Base-by-base conservation (phyloP, 805 yeast genomes). In the Zygoascus flipseniorum region DNA sequence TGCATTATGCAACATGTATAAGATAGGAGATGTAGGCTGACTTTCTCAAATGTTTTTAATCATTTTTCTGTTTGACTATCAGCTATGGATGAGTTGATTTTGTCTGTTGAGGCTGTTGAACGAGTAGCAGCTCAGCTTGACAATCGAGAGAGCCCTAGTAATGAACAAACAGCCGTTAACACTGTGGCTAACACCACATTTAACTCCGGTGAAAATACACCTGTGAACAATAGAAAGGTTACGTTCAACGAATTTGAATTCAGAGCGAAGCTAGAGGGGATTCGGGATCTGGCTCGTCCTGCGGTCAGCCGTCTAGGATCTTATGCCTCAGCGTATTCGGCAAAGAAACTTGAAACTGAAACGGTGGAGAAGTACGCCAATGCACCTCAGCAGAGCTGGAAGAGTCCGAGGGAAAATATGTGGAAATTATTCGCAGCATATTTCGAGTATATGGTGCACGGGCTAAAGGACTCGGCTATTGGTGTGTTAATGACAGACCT, bases 401-500 rank as follows among this genome's bases (percentile, higher is more conserved):
- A 58, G 19, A 32, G 42, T 39, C 61, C 62, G 14, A 31, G 51
- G 20, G 23, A 43, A 26, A 60, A 58, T 41, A 43, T 54, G 2
- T 41, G 39, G 39, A 53, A 51, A 28, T 16, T 58, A 1, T 37
- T 26, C 14, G 54, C 61, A 1, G 50, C 53, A 31, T 58, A 53
- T 50, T 60, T 45, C 48, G 60, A 58, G 42, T 76, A 81, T 59
- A 62, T 73, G 1, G 60, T 79, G 1, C 65, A 78, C 54, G 89
- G 89, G 0, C 61, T 82, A 31, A 72, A 76, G 5, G 88, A 83
- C 58, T 85, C 82, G 62, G 72, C 84, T 0, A 64, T 81, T 16
- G 88, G 88, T 0, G 75, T 86, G 0, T 62, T 82, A 42, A 69
- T 83, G 55, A 84, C 85, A 1, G 68, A 74, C 41, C 57, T 82